Base-by-base conservation (phyloP, 495 filamentous ascomycete species). In the Collariella sp. region DNA sequence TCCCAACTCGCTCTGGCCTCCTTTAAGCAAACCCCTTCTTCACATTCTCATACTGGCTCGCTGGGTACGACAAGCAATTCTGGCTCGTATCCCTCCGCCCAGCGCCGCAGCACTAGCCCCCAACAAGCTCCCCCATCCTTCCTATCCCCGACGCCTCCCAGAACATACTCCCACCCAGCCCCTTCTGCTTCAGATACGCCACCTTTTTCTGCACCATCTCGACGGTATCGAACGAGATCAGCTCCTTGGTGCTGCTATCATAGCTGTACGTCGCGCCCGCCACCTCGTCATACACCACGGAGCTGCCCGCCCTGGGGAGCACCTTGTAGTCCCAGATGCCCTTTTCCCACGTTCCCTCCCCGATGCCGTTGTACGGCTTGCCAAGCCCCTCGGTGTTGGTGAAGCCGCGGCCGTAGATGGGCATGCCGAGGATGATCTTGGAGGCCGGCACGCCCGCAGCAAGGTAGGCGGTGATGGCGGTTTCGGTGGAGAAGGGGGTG, bases 241-340 rank as follows among this genome's bases (percentile, higher is more conserved):
- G 75, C 59, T 83, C 79, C 45, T 72, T 68, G 5, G 71, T 67
- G 0, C 56, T 59, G 2, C 66, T 47, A 62, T 94, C 84, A 62
- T 86, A 91, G 66, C 81, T 85, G 63, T 83, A 95, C 42, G 77
- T 81, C 1, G 86, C 86, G 10, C 72, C 77, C 1, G 74, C 65
- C 0, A 61, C 63, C 5, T 54, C 46, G 57, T 86, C 82, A 33
- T 70, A 66, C 1, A 49, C 4, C 48, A 80, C 78, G 5, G 56
- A 62, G 0, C 75, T 74, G 2, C 82, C 79, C 0, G 76, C 52
- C 41, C 62, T 62, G 9, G 79, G 77, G 0, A 83, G 71, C 0
- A 58, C 86, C 70, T 89, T 91, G 69, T 85, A 91, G 63, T 95
- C 89, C 82, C 85, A 95, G 2, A 90, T 72, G 0, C 89, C 91